phyloP scores from a whole-genome alignment of 2,329 filamentous ascomycete species.

The Fusarium sp. region DNA sequence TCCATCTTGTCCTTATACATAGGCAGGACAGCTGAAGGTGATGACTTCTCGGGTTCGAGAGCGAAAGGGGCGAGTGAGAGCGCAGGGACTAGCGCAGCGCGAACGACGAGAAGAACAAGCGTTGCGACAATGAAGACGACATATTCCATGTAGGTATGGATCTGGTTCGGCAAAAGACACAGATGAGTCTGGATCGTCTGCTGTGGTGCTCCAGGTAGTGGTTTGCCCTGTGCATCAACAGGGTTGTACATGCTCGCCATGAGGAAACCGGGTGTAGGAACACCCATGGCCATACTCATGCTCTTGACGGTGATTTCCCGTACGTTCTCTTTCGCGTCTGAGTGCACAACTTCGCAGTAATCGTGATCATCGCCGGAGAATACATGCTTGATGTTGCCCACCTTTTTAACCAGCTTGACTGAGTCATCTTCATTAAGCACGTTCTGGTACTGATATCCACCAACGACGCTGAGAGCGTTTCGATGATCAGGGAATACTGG shows the following conservation, averaged over 20 bases:
- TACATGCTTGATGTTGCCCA: conserved; percentile 83
- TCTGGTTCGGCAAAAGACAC: conserved; percentile 88
- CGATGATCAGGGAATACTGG: conserved; percentile 69
- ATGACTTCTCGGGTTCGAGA: conserved; percentile 51
- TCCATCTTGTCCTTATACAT: conserved; percentile 64
- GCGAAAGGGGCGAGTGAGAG: conserved; percentile 63
- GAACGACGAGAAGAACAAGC: conserved; percentile 58
- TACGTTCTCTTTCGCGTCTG: conserved; percentile 69
- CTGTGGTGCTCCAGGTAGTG: conserved; percentile 53
- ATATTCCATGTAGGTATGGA: conserved; percentile 85
- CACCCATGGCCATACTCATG: conserved; percentile 95
- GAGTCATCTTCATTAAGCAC: conserved; percentile 83
- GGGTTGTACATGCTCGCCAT: conserved; percentile 94
- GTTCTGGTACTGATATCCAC: conserved; percentile 96
- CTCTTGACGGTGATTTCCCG: conserved; percentile 95
- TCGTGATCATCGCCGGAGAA: conserved; percentile 99
- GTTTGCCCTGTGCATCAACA: conserved; percentile 67
- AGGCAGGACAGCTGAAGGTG: conserved; percentile 46
- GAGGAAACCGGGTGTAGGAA: conserved; percentile 84
- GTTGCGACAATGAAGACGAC: conserved; percentile 66
- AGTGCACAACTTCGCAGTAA: conserved; percentile 90
- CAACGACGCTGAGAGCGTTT: conserved; percentile 79
- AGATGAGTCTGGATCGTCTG: conserved; percentile 85
- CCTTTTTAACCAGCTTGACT: conserved; percentile 74
- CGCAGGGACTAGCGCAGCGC: conserved; percentile 65